Conservation (phyloP, 768 basidiomycete species). For the Mycena filopes region DNA sequence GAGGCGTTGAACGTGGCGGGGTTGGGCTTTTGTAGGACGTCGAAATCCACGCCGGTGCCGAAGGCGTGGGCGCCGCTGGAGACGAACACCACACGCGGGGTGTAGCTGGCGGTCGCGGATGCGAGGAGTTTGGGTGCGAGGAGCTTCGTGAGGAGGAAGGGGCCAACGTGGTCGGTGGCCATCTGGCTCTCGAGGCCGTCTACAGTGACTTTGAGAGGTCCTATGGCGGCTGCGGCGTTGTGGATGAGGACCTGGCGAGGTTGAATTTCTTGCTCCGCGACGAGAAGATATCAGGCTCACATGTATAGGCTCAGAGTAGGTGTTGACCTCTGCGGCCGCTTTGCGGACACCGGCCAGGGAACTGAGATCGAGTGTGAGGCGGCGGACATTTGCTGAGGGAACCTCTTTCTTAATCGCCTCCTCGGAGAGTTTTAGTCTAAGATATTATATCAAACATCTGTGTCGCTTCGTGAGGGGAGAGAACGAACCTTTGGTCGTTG, state of each 20-base stretch:
- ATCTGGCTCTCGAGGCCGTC: too few species aligned
- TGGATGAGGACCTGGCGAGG: too few species aligned
- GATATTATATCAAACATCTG: too few species aligned
- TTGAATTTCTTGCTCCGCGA: too few species aligned
- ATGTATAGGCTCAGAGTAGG: conserved; percentile 9
- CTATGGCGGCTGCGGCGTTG: too few species aligned
- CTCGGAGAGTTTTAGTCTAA: background rate
- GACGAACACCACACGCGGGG: too few species aligned
- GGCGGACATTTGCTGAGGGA: conserved; percentile 2
- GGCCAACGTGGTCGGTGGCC: too few species aligned
- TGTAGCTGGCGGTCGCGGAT: background rate
- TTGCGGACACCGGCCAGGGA: conserved; percentile 7
- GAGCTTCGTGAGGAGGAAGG: conserved; percentile 10
- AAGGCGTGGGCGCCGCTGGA: background rate
- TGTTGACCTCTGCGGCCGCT: conserved; percentile 11
- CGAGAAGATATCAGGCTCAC: background rate
- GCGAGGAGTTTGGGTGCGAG: conserved; percentile 7
- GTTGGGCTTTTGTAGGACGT: background rate
- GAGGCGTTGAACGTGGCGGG: background rate
- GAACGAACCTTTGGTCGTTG: too few species aligned
- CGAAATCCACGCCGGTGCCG: background rate
- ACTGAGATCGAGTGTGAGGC: conserved; percentile 10
- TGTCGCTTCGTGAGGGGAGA: too few species aligned
- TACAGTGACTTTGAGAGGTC: too few species aligned
- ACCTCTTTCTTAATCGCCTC: background rate